Evolutionary conservation across 345 rosid species (phyloP).

Genomic region (Lagerstroemia speciosa): DNA sequence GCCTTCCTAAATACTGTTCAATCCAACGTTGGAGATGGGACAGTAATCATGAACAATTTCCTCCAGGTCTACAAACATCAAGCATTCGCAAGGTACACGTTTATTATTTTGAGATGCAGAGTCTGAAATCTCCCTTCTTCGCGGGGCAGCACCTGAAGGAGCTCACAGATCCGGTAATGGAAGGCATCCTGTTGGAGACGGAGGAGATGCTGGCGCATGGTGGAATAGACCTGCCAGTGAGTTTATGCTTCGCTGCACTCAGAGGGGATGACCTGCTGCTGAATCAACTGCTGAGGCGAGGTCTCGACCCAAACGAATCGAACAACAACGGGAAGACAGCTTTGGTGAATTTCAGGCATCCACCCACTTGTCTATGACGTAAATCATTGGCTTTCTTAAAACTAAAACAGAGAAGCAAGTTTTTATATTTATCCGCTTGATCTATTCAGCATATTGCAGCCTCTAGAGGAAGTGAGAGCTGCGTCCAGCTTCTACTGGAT

Average conservation of each 20-base stretch:
- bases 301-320: constrained; percentile 76
- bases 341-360: constrained; percentile 38
- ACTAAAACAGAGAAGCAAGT: too few species aligned
- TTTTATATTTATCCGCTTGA: not conserved
- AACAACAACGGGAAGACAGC: constrained; percentile 71
- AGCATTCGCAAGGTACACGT: too few species aligned
- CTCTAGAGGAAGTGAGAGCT: constrained; percentile 59
- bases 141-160: constrained; percentile 60
- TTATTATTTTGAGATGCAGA: too few species aligned
- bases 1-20: constrained; percentile 75
- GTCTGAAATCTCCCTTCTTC: too few species aligned
- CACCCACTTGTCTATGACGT: not conserved
- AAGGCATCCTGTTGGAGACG: constrained; percentile 57
- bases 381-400: not conserved
- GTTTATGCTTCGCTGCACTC: constrained; percentile 59
- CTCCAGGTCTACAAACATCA: constrained; percentile 58
- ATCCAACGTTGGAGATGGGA: constrained; percentile 90
- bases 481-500: constrained; percentile 65
- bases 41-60: constrained; percentile 81
- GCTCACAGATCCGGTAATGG: constrained; percentile 58
- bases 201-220: constrained; percentile 77
- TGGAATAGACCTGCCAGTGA: constrained; percentile 75
- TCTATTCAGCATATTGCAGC: constrained; percentile 75
- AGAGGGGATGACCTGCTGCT: constrained; percentile 76
- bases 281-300: constrained; percentile 64